phyloP scores from a whole-genome alignment of 768 basidiomycete species.

The Tricholoma saponaceum region DNA sequence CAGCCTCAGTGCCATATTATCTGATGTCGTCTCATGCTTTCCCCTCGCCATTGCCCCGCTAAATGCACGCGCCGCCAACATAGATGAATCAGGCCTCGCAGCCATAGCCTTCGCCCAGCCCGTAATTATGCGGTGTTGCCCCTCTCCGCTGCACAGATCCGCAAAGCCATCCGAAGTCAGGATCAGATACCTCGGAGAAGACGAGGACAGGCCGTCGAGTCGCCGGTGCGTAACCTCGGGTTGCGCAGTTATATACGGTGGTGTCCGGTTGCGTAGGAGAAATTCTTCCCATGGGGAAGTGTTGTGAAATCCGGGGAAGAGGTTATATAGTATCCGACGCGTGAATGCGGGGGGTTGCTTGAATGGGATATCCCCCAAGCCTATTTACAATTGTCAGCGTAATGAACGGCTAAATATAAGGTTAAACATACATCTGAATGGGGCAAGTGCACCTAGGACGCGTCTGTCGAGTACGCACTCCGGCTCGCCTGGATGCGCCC shows the following conservation, averaged over 20 bases:
- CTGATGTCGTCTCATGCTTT: slow-evolving; percentile 8
- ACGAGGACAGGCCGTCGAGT: slow-evolving; percentile 26
- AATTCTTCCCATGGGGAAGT: slow-evolving; percentile 66
- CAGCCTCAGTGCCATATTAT: slow-evolving; percentile 55
- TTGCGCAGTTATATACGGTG: slow-evolving; percentile 62
- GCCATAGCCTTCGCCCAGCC: slow-evolving; percentile 50
- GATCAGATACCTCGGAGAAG: slow-evolving; percentile 49
- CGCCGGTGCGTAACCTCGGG: slow-evolving; percentile 61
- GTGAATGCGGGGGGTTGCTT: slow-evolving; percentile 72
- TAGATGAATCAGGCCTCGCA: slow-evolving; percentile 17
- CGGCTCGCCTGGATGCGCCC: slow-evolving; percentile 66
- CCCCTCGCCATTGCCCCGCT: not conserved
- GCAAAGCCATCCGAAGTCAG: slow-evolving; percentile 66
- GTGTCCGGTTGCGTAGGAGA: slow-evolving; percentile 54
- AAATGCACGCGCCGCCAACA: slow-evolving; percentile 3
- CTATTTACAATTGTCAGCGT: slow-evolving; percentile 26
- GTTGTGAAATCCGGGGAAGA: slow-evolving; percentile 58
- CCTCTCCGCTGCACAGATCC: slow-evolving; percentile 50
- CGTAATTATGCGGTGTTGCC: slow-evolving; percentile 41
- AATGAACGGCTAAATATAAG: slow-evolving; percentile 10
- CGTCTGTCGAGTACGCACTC: slow-evolving; percentile 64
- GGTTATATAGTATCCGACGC: slow-evolving; percentile 60
- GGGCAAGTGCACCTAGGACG: slow-evolving; percentile 74
- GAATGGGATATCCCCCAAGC: slow-evolving; percentile 68
- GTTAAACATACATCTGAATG: slow-evolving; percentile 61